Base-by-base conservation (phyloP, 768 basidiomycete species). In the Cyclocybe cylindracea region DNA sequence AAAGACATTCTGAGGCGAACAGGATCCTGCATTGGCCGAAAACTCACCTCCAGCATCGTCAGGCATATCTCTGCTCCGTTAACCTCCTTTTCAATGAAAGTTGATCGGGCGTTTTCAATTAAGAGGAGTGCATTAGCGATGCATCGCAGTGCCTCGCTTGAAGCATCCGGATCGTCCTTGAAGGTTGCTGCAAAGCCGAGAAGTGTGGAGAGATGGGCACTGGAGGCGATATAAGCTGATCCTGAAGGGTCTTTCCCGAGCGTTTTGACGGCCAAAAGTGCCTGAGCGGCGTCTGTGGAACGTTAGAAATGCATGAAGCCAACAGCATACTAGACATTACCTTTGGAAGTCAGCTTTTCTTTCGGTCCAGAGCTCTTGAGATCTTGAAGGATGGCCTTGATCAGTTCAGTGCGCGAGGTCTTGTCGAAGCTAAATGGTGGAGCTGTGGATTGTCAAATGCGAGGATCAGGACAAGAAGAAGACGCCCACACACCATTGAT, bases 41-140 rank as follows among this genome's bases (percentile, higher is more conserved):
- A 39, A 61, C 76, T 53, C 53, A 86, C 88, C 73, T 87, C 83
- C 19, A 90, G 75, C 48, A 87, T 69, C 8, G 73, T 64, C 8
- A 87, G 55, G 51, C 78, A 80, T 5, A 72, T 67, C 10, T 80
- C 76, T 9, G 86, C 87, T 7, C 90, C 90, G 34, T 78, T 79
- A 7, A 91, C 85, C 2, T 80, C 78, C 41, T 77, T 72, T 43
- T 67, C 70, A 29, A 88, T 63, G 59, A 88, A 82, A 0, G 79
- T 80, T 14, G 66, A 62, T 45, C 91, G 80, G 2, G 85, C 84
- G 10, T 68, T 63, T 52, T 87, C 86, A 45, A 86, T 72, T 50
- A 92, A 78, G 14, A 93, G 77, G 3, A 94, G 68, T 0, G 89
- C 80, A 64, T 95, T 95, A 7, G 93, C 92, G 19, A 92, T 76